phyloP scores from a whole-genome alignment of 2,329 filamentous ascomycete species.

The Clonostachys chloroleuca region DNA sequence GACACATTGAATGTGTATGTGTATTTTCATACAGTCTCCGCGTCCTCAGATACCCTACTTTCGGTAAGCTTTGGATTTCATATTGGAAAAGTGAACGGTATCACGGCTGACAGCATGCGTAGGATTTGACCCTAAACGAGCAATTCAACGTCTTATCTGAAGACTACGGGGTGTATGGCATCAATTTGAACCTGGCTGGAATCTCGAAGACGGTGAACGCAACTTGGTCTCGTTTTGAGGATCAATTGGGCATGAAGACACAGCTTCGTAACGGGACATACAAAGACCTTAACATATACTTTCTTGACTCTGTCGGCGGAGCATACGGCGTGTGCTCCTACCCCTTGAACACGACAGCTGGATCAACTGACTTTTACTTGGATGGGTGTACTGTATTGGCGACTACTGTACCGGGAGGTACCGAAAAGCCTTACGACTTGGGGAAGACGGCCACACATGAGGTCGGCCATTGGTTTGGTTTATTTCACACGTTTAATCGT shows the following conservation, averaged over 20 bases:
- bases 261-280: constrained; percentile 36
- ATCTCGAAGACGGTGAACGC: constrained; percentile 21
- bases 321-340: constrained; percentile 42
- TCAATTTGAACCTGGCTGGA: constrained; percentile 16
- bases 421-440: constrained; percentile 10
- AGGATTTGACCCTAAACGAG: constrained; percentile 9
- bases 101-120: no score
- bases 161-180: constrained; percentile 10
- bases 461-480: constrained; percentile 42
- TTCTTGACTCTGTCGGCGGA: constrained; percentile 20
- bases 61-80: neutral
- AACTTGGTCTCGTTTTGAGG: constrained; percentile 13
- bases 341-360: constrained; percentile 22
- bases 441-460: constrained; percentile 32
- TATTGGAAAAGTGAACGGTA: neutral
- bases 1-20: constrained; percentile 9
- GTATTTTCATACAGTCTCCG: constrained; percentile 4
- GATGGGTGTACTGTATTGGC: constrained; percentile 33
- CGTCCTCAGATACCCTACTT: neutral
- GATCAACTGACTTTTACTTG: constrained; percentile 24
- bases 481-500: constrained; percentile 41
- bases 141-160: constrained; percentile 16
- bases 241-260: constrained; percentile 36
- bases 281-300: constrained; percentile 40
- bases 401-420: constrained; percentile 28